Conservation (phyloP, 2,329 filamentous ascomycete genomes). For the Penicillium thymicola region DNA sequence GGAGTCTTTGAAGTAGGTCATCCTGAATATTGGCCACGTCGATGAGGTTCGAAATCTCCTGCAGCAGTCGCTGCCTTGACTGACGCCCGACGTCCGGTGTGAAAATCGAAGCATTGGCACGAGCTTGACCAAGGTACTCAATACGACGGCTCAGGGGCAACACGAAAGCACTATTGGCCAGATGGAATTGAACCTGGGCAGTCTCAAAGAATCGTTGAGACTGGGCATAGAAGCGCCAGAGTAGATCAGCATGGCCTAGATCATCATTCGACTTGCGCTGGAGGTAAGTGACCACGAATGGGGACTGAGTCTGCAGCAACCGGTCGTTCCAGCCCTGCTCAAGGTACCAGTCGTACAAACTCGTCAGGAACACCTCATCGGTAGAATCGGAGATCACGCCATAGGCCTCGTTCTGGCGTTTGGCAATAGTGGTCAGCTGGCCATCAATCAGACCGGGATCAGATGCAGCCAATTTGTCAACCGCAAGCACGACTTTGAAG, state of each 20-base stretch:
- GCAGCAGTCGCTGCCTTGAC: slow-evolving; percentile 77
- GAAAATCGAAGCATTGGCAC: slow-evolving; percentile 84
- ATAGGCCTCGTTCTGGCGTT: slow-evolving; percentile 83
- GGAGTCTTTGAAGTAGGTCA: slow-evolving; percentile 76
- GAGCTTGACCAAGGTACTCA: slow-evolving; percentile 82
- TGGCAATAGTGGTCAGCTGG: slow-evolving; percentile 69
- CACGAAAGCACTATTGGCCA: slow-evolving; percentile 78
- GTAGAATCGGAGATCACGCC: slow-evolving; percentile 81
- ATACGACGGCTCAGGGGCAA: slow-evolving; percentile 83
- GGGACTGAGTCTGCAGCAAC: slow-evolving; percentile 77
- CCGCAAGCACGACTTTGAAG: slow-evolving; percentile 71
- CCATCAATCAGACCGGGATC: slow-evolving; percentile 76
- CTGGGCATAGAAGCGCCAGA: slow-evolving; percentile 90
- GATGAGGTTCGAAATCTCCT: slow-evolving; percentile 79
- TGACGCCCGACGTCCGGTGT: slow-evolving; percentile 74
- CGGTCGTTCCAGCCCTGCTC: slow-evolving; percentile 78
- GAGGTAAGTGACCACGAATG: slow-evolving; percentile 82
- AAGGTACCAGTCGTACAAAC: slow-evolving; percentile 98
- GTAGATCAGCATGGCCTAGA: slow-evolving; percentile 76
- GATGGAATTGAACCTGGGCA: slow-evolving; percentile 76
- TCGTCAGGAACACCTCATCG: slow-evolving; percentile 93
- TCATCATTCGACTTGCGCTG: slow-evolving; percentile 70
- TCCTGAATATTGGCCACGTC: slow-evolving; percentile 95
- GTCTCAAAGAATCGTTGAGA: slow-evolving; percentile 80
- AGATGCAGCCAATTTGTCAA: slow-evolving; percentile 67